A percentile compares a stretch with the other conserved stretches of the same genome.
phyloP scores from a whole-genome alignment of 2,329 filamentous ascomycete species.

The Arthrinium phaeospermum region DNA sequence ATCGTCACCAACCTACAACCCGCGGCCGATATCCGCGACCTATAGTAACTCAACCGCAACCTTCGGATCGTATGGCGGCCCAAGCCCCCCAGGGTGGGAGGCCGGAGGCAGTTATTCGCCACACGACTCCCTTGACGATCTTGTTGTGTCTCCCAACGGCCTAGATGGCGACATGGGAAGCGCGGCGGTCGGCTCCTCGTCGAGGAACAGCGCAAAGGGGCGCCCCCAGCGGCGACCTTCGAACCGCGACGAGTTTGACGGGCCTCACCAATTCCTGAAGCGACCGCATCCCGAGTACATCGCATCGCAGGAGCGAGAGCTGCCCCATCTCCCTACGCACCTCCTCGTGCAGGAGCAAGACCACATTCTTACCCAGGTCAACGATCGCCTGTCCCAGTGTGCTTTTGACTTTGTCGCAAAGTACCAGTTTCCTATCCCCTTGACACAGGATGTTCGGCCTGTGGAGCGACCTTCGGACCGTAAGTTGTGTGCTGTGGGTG shows the following conservation, averaged over 20 bases:
- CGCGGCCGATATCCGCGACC: conserved; percentile 48
- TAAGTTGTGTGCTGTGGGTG: neutral
- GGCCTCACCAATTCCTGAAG: conserved; percentile 81
- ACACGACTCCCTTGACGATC: conserved; percentile 63
- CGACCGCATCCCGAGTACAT: conserved; percentile 73
- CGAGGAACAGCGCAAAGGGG: conserved; percentile 48
- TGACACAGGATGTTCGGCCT: conserved; percentile 62
- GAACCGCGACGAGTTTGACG: conserved; percentile 89
- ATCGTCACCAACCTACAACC: conserved; percentile 47
- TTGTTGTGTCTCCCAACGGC: conserved; percentile 61
- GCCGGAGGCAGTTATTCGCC: conserved; percentile 59
- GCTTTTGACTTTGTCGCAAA: conserved; percentile 91
- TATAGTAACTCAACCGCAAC: conserved; percentile 39
- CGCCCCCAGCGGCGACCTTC: conserved; percentile 65
- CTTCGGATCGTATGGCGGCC: conserved; percentile 47
- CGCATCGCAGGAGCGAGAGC: conserved; percentile 77
- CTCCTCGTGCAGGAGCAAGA: conserved; percentile 86
- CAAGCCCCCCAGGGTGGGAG: conserved; percentile 53
- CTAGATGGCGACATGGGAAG: conserved; percentile 59
- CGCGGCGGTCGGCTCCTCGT: conserved; percentile 32
- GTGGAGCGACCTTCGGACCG: conserved; percentile 41
- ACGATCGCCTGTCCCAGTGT: conserved; percentile 83
- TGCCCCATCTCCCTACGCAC: conserved; percentile 83
- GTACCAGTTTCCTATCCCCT: conserved; percentile 87
- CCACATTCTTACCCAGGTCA: conserved; percentile 78